Percentiles rank a stretch among this genome's conserved stretches.
Evolutionary conservation across 495 filamentous ascomycete species (phyloP).

Genomic region (Penicillium macrosclerotiorum): DNA sequence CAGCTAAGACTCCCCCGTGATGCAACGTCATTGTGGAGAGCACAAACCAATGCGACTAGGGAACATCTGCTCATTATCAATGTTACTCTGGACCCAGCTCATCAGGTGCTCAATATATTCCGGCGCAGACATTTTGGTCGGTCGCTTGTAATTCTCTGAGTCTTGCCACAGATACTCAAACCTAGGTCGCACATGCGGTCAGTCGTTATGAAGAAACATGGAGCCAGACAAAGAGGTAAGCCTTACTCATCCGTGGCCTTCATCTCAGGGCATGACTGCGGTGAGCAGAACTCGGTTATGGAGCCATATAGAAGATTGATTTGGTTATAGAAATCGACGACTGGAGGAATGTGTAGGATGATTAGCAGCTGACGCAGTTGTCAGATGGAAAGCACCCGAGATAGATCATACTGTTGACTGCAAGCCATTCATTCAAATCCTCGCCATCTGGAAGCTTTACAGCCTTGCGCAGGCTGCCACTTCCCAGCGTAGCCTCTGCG

Average conservation of each 20-base stretch:
- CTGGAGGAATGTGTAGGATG: constrained; percentile 41
- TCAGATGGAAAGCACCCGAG: neutral
- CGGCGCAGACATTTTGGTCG: constrained; percentile 96
- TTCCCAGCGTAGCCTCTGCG: constrained; percentile 93
- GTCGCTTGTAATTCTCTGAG: constrained; percentile 83
- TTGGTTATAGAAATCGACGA: constrained; percentile 99
- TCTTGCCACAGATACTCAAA: constrained; percentile 99
- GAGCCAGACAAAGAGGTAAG: neutral
- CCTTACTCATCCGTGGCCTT: constrained; percentile 96
- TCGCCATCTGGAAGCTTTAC: constrained; percentile 97
- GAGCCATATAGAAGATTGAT: constrained; percentile 98
- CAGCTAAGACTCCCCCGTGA: neutral
- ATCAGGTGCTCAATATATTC: constrained; percentile 97
- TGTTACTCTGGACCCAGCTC: constrained; percentile 91
- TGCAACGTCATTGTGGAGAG: neutral
- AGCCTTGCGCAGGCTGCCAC: constrained; percentile 91
- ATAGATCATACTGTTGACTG: constrained; percentile 87
- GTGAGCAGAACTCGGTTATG: constrained; percentile 98
- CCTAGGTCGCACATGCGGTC: constrained; percentile 41
- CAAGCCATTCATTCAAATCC: constrained; percentile 95
- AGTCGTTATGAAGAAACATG: neutral
- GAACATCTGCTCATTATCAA: constrained; percentile 94
- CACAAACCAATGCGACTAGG: constrained; percentile 80
- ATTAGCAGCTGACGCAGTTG: constrained; percentile 6
- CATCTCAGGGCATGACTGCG: constrained; percentile 96